These are phyloP conservation scores for Paraglomus brasilianum DNA, from an alignment of 192 early-diverging fungal genomes.

Conservation along the genomic window DNA sequence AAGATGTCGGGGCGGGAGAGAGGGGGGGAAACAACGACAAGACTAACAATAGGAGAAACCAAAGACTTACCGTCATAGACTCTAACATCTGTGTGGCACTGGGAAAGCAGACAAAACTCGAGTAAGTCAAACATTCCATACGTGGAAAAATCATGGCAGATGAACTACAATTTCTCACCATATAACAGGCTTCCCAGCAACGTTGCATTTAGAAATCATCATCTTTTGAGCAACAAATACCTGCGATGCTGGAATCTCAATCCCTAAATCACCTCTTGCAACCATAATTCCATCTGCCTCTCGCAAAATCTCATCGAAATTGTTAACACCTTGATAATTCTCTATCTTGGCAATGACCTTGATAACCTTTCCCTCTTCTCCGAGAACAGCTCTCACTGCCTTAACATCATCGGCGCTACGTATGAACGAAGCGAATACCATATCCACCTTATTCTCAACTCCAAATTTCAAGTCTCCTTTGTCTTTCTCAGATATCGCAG, in stretches of 20 bases:
- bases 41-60: conserved; percentile 8
- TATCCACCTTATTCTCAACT: conserved; percentile 90
- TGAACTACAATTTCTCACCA: conserved; percentile 48
- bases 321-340: conserved; percentile 94
- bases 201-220: conserved; percentile 98
- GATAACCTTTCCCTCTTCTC: conserved; percentile 79
- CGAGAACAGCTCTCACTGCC: conserved; percentile 85
- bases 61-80: conserved; percentile 74
- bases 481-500: conserved; percentile 95
- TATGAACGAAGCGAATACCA: conserved; percentile 96
- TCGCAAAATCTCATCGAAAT: conserved; percentile 96
- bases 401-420: conserved; percentile 86
- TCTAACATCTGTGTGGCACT: conserved; percentile 99
- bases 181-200: conserved; percentile 94
- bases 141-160: neutral
- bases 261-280: conserved; percentile 97
- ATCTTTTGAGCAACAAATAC: conserved; percentile 96
- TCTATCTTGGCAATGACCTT: conserved; percentile 98
- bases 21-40: neutral
- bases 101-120: neutral
- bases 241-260: conserved; percentile 93
- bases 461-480: conserved; percentile 88
- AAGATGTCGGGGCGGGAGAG: neutral
- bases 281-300: conserved; percentile 98
- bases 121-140: conserved; percentile 14